Percentiles rank a stretch among this genome's conserved stretches.
Conservation (phyloP, 768 basidiomycete genomes). For the Exidia glandulosa region DNA sequence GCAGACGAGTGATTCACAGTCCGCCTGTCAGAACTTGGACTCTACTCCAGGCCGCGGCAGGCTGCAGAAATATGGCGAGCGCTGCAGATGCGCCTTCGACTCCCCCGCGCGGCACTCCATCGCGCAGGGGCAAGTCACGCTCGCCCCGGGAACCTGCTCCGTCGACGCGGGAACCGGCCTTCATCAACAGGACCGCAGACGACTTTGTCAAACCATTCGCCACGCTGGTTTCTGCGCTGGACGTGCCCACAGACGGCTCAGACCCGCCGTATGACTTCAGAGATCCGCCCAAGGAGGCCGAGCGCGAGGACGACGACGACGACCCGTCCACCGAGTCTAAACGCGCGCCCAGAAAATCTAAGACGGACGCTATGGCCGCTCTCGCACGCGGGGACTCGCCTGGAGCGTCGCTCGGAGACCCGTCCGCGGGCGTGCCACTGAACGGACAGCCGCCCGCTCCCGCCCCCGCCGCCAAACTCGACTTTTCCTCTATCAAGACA, state of each 20-base stretch:
- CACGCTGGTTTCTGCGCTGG: not conserved
- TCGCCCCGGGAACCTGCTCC: not conserved
- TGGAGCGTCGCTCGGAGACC: slow-evolving; percentile 43
- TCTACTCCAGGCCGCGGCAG: not conserved
- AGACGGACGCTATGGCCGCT: slow-evolving; percentile 77
- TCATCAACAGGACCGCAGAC: not conserved
- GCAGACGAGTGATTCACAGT: too few relatives aligned
- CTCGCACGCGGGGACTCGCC: slow-evolving; percentile 52
- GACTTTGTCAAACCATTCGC: not conserved
- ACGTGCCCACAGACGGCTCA: not conserved
- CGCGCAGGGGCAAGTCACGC: not conserved
- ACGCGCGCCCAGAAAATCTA: slow-evolving; percentile 81
- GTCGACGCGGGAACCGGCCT: not conserved
- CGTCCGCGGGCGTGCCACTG: slow-evolving; percentile 33
- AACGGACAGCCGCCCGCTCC: slow-evolving; percentile 12
- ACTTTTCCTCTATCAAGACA: slow-evolving; percentile 65
- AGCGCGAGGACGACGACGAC: not conserved
- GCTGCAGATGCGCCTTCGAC: not conserved
- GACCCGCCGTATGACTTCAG: not conserved
- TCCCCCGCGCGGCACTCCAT: not conserved
- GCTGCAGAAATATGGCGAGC: not conserved
- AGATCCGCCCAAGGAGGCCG: not conserved
- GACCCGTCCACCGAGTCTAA: slow-evolving; percentile 14
- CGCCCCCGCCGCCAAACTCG: slow-evolving; percentile 26
- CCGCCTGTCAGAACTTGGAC: too few relatives aligned